phyloP scores from a whole-genome alignment of 2,329 filamentous ascomycete genomes.

The Ceratocystis huliohia region DNA sequence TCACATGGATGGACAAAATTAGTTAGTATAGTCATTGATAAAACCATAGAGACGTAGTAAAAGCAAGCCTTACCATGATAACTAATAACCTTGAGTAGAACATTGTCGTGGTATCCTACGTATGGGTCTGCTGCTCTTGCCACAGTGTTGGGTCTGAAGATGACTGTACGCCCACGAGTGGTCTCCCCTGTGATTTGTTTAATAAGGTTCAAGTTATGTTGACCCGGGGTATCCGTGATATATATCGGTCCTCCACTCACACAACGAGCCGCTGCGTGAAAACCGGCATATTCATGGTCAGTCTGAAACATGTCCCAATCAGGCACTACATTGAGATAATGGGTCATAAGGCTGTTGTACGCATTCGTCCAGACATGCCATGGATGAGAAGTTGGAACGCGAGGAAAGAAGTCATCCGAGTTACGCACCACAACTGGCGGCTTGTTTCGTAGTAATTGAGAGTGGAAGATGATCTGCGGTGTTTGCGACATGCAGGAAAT shows the following conservation, averaged over 20 bases:
- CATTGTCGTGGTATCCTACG: constrained; percentile 57
- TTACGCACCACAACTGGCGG: constrained; percentile 68
- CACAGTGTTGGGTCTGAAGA: constrained; percentile 63
- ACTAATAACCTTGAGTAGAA: constrained; percentile 63
- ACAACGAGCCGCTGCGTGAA: constrained; percentile 82
- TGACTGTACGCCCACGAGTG: constrained; percentile 58
- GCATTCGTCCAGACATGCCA: constrained; percentile 97
- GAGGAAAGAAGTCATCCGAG: constrained; percentile 84
- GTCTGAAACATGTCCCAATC: constrained; percentile 68
- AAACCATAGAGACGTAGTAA: background rate
- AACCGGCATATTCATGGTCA: constrained; percentile 54
- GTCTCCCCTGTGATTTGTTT: constrained; percentile 69
- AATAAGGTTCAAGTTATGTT: constrained; percentile 65
- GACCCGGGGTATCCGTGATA: constrained; percentile 78
- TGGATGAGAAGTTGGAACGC: constrained; percentile 64
- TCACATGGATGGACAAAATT: background rate
- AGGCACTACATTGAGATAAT: constrained; percentile 74
- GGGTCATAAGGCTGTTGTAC: constrained; percentile 70
- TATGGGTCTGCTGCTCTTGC: constrained; percentile 66
- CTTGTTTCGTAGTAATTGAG: constrained; percentile 63
- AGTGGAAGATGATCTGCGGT: constrained; percentile 75
- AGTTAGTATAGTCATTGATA: background rate
- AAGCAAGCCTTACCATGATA: constrained; percentile 49
- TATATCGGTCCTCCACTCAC: constrained; percentile 87
- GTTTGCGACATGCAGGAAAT: constrained; percentile 94